A percentile compares a stretch with the other conserved stretches of the same genome.
Evolutionary conservation across 2,329 filamentous ascomycete species (phyloP).

Genomic region (Alternaria incomplexa): DNA sequence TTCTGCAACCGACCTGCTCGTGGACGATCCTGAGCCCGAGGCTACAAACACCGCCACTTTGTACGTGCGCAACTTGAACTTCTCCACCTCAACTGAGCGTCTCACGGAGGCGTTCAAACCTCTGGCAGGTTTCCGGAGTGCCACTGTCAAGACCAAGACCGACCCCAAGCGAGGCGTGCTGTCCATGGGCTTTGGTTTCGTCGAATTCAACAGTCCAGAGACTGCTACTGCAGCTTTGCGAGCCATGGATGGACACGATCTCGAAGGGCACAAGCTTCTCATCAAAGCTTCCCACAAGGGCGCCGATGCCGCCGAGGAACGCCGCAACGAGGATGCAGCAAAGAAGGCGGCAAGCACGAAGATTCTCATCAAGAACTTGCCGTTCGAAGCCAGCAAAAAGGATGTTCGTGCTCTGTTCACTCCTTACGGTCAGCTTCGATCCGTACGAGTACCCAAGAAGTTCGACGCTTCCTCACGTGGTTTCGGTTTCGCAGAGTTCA

Average conservation of each 20-base stretch:
- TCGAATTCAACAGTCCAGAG: slow-evolving; percentile 80
- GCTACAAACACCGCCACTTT: slow-evolving; percentile 75
- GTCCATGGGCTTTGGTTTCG: slow-evolving; percentile 94
- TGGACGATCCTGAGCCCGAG: slow-evolving; percentile 61
- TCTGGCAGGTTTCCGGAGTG: slow-evolving; percentile 86
- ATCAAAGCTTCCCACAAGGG: slow-evolving; percentile 89
- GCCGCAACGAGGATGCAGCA: slow-evolving; percentile 78
- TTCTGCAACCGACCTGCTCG: slow-evolving; percentile 72
- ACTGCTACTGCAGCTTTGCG: slow-evolving; percentile 80
- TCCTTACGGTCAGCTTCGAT: slow-evolving; percentile 89
- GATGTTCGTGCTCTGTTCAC: slow-evolving; percentile 86
- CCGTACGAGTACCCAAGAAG: slow-evolving; percentile 93
- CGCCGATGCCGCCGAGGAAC: slow-evolving; percentile 84
- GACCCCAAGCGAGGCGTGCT: slow-evolving; percentile 91
- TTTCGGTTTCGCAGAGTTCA: slow-evolving; percentile 96
- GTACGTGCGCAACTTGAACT: slow-evolving; percentile 94
- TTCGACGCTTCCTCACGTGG: slow-evolving; percentile 87
- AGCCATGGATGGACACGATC: slow-evolving; percentile 84
- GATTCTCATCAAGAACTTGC: slow-evolving; percentile 97
- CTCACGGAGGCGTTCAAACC: slow-evolving; percentile 79
- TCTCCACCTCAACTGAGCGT: slow-evolving; percentile 78
- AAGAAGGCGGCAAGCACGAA: slow-evolving; percentile 87
- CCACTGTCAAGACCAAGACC: slow-evolving; percentile 88
- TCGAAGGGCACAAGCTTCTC: slow-evolving; percentile 86
- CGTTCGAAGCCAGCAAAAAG: slow-evolving; percentile 89